Evolutionary conservation across 768 basidiomycete species (phyloP).

Genomic region (Lentinula detonsa): DNA sequence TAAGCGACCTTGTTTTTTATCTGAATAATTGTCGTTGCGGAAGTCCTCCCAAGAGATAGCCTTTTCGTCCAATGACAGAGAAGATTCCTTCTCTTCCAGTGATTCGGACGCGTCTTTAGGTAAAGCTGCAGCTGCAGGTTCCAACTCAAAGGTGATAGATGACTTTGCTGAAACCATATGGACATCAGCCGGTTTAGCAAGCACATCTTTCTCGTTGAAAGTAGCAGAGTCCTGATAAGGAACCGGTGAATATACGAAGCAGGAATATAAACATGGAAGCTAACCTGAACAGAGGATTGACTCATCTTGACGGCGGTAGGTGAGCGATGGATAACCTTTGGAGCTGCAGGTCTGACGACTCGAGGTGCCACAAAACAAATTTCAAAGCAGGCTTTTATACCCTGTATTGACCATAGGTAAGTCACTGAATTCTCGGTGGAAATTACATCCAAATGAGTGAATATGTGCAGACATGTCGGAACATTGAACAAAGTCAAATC

Average conservation of each 20-base stretch:
- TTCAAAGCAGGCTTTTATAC: neutral
- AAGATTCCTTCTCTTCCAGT: constrained; percentile 10
- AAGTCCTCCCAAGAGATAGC: constrained; percentile 28
- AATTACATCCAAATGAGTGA: neutral
- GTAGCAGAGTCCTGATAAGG: neutral
- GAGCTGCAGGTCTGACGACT: neutral
- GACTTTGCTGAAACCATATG: neutral
- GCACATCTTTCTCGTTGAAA: neutral
- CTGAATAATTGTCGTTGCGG: constrained; percentile 27
- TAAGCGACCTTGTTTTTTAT: constrained; percentile 26
- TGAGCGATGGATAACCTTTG: neutral
- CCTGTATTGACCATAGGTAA: neutral
- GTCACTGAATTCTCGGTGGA: neutral
- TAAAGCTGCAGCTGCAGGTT: neutral
- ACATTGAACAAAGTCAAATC: neutral
- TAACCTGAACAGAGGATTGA: neutral
- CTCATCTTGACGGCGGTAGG: neutral
- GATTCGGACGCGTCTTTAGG: neutral
- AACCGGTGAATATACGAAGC: neutral
- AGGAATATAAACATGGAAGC: neutral
- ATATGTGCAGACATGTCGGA: neutral
- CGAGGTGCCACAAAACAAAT: neutral
- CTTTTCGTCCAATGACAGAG: constrained; percentile 10
- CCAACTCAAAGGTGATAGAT: neutral
- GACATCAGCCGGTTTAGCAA: neutral